Percentiles rank a stretch among this genome's conserved stretches.
Conservation (phyloP, 306 rosid species). For the Aeschynomene evenia region DNA sequence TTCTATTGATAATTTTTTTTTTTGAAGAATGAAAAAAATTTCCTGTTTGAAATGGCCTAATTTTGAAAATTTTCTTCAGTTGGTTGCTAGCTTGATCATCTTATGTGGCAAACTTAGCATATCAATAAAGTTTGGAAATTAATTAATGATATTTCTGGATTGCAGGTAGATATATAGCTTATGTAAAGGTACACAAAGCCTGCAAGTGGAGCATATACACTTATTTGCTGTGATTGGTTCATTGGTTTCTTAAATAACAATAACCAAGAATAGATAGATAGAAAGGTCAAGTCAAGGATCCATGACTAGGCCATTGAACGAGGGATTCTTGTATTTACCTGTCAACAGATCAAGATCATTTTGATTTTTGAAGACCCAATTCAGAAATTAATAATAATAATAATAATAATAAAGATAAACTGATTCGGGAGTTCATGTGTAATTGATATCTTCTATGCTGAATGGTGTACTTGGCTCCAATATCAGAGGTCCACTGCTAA, state of each 20-base stretch:
- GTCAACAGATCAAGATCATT: background rate
- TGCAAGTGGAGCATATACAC: conserved; percentile 54
- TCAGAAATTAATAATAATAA: too few species aligned
- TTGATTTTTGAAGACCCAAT: background rate
- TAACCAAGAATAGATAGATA: too few species aligned
- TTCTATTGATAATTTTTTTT: background rate
- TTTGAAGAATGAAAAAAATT: background rate
- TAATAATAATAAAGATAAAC: too few species aligned
- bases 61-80: conserved; percentile 7
- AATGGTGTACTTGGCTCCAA: background rate
- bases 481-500: background rate
- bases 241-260: too few species aligned
- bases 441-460: background rate
- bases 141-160: background rate
- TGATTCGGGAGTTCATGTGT: background rate
- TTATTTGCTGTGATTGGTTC: conserved; percentile 42
- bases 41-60: background rate
- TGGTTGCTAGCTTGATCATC: background rate
- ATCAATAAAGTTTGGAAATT: conserved; percentile 14
- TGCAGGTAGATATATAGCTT: conserved; percentile 23
- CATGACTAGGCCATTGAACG: background rate
- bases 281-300: too few species aligned
- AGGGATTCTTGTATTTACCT: background rate
- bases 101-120: background rate
- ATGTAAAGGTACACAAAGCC: conserved; percentile 66